Evolutionary conservation across 805 yeast genomes (phyloP), one percentile per base, ranked within the genome.

Genomic region (Komagataella pastoris): DNA sequence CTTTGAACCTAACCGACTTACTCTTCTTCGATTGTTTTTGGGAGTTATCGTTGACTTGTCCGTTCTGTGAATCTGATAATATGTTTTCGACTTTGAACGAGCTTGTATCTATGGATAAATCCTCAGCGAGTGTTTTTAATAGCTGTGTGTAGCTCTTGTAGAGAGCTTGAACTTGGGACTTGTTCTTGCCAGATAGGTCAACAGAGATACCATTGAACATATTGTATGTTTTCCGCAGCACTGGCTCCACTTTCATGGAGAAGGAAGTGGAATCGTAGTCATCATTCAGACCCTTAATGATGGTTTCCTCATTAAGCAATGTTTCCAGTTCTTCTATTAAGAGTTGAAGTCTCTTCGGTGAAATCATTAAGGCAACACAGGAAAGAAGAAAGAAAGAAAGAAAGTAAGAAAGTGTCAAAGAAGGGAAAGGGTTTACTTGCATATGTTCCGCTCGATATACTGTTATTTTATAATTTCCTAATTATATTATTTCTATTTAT

Each of bases 1-100:
- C 57, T 50, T 59, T 59, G 46, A 59, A 59, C 44, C 62, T 47
- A 8, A 59, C 62, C 3, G 59, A 55, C 48, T 59, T 59, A 30
- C 24, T 21, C 17, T 49, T 49, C 18, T 24, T 49, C 14, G 10
- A 3, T 10, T 30, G 40, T 30, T 10, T 30, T 10, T 30, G 40
- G 14, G 40, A 30, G 47, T 17, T 23, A n/a, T 18, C 30, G 43
- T 24, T 14, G 45, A 21, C 45, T 47, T 49, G 47, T 19, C 44
- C 47, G 7, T 49, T 43, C 18, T 44, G 51, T 3, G 17, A 24
- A 8, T 21, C 46, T 21, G 21, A 23, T 10, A 8, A 10, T 30
- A 14, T 30, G 40, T 30, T 30, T 10, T 49, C 48, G 45, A 43
- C 45, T 19, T 14, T 49, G 48, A 23, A 24, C n/a, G 24, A 44